phyloP scores from a whole-genome alignment of 768 basidiomycete species.

The Pleurotus citrinopileatus region DNA sequence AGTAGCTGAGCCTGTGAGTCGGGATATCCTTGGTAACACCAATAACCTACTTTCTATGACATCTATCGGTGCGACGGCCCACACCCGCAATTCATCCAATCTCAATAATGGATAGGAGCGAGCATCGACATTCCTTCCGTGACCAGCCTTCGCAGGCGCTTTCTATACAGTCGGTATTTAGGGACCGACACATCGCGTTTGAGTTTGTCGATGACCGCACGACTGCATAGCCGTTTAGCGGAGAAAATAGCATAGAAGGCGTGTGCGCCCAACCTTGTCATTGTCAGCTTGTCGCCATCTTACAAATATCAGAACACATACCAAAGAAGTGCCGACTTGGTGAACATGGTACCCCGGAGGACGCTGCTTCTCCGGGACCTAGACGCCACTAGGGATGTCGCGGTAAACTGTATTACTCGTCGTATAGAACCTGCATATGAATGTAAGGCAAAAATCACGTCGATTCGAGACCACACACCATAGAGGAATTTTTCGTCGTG shows the following conservation, averaged over 20 bases:
- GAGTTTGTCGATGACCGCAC: constrained; percentile 43
- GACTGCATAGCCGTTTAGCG: constrained; percentile 48
- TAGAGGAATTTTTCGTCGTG: constrained; percentile 50
- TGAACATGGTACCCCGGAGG: constrained; percentile 40
- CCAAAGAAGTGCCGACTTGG: constrained; percentile 57
- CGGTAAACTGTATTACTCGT: constrained; percentile 57
- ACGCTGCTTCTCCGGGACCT: constrained; percentile 34
- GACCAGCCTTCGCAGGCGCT: constrained; percentile 45
- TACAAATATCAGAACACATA: constrained; percentile 26
- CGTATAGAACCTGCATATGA: constrained; percentile 52
- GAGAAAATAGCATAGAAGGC: constrained; percentile 72
- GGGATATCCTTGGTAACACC: too few species aligned
- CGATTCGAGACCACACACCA: constrained; percentile 35
- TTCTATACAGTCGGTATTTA: constrained; percentile 38
- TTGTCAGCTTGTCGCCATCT: constrained; percentile 4
- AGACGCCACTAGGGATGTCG: constrained; percentile 45
- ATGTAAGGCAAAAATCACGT: background rate
- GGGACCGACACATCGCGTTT: constrained; percentile 47
- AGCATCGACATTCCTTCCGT: constrained; percentile 39
- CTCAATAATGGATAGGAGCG: constrained; percentile 18
- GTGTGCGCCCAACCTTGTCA: constrained; percentile 70
- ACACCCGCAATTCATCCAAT: too few species aligned
- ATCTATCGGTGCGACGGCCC: too few species aligned
- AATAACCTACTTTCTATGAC: too few species aligned
- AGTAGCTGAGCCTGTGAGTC: background rate